These are phyloP conservation scores for Chenopodium album DNA, from an alignment of 148 eudicot genomes.

Conservation along the genomic window DNA sequence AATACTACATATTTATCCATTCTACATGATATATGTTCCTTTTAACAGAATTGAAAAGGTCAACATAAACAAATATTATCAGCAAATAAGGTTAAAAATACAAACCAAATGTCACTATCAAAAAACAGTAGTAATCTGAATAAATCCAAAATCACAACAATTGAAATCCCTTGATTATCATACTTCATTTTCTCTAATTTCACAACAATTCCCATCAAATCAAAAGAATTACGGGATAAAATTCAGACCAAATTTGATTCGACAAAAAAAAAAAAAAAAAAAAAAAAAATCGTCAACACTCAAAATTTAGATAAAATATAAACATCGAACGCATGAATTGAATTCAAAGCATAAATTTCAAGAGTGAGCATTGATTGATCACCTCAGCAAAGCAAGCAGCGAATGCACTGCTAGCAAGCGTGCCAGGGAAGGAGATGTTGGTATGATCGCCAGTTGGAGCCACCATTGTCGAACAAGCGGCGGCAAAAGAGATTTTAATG, in stretches of 20 bases:
- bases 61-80: neutral
- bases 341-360: neutral
- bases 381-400: conserved; percentile 98
- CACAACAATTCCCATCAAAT: neutral
- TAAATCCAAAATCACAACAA: neutral
- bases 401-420: conserved; percentile 74
- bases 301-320: no score
- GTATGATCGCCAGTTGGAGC: conserved; percentile 35
- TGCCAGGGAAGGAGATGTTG: conserved; percentile 71
- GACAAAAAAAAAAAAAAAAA: no score
- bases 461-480: conserved; percentile 7
- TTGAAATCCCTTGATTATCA: neutral
- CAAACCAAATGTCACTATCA: neutral
- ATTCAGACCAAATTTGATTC: neutral
- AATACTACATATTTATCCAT: no score
- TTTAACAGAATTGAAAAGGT: neutral
- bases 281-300: no score
- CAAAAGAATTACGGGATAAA: neutral
- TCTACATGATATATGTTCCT: neutral
- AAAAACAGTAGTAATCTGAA: neutral
- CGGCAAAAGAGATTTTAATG: neutral
- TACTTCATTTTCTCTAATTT: neutral
- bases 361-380: neutral
- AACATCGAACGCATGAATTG: no score
- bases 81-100: neutral